Conservation (phyloP, 2,329 filamentous ascomycete genomes). For the Trichoderma citrinoviride region DNA sequence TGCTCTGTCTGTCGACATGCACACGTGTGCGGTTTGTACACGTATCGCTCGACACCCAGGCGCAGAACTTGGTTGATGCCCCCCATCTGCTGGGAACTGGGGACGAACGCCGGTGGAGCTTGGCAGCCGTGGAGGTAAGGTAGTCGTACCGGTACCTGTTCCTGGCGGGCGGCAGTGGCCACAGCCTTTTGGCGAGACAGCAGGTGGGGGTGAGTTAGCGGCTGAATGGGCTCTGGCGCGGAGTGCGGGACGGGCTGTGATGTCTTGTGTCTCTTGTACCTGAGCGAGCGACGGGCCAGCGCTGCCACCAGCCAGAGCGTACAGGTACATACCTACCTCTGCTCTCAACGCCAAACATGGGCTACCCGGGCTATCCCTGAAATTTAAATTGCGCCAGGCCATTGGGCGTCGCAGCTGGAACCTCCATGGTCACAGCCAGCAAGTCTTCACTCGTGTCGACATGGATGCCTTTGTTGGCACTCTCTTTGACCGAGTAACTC, state of each 20-base stretch:
- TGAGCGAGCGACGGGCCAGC: neutral
- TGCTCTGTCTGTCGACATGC: no score
- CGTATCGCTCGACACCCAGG: neutral
- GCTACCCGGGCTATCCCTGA: conserved; percentile 18
- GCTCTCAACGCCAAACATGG: neutral
- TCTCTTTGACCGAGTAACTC: neutral
- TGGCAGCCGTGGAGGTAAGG: neutral
- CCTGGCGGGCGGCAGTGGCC: conserved; percentile 16
- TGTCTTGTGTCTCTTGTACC: neutral
- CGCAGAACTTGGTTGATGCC: neutral
- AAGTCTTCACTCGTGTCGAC: neutral
- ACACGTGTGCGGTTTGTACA: neutral
- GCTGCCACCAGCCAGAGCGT: neutral
- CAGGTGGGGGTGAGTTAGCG: neutral
- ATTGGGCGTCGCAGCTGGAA: conserved; percentile 14
- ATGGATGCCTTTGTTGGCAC: neutral
- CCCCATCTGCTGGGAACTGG: neutral
- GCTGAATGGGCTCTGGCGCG: neutral
- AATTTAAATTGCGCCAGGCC: conserved; percentile 18
- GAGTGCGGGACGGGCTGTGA: neutral
- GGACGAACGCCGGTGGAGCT: conserved; percentile 3
- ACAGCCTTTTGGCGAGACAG: conserved; percentile 2
- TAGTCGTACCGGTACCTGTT: neutral
- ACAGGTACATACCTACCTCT: neutral
- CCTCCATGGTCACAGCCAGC: neutral